A percentile compares a stretch with the other conserved stretches of the same genome.
Conservation (phyloP, 306 rosid genomes). For the Alnus glutinosa region DNA sequence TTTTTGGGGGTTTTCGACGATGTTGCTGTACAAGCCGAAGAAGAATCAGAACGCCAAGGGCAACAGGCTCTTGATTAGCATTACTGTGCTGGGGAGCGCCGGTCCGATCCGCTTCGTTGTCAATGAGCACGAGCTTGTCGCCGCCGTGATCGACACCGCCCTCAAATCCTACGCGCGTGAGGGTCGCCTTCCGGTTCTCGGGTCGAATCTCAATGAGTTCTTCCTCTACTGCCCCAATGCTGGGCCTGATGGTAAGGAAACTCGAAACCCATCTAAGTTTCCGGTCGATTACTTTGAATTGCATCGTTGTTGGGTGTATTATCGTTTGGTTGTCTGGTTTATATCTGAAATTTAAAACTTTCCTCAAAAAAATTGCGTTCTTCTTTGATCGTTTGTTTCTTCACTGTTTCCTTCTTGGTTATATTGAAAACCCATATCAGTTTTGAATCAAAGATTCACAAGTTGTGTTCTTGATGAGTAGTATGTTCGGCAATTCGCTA, state of each 20-base stretch:
- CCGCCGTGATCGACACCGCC: conserved; percentile 76
- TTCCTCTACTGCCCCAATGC: conserved; percentile 67
- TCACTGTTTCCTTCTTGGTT: background rate
- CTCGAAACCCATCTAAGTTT: conserved; percentile 6
- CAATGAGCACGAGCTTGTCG: conserved; percentile 63
- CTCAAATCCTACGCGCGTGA: conserved; percentile 91
- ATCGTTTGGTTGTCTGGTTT: background rate
- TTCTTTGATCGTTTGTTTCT: background rate
- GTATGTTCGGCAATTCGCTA: background rate
- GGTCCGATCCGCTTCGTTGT: conserved; percentile 96
- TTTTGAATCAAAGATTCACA: background rate
- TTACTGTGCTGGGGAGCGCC: conserved; percentile 84
- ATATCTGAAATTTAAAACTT: too few species aligned
- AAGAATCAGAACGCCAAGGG: conserved; percentile 61
- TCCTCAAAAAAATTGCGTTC: background rate
- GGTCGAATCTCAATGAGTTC: conserved; percentile 52
- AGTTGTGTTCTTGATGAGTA: background rate
- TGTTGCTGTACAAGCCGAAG: conserved; percentile 86
- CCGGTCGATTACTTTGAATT: background rate
- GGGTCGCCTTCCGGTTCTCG: conserved; percentile 84
- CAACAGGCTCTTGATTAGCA: conserved; percentile 70
- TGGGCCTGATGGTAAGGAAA: conserved; percentile 67
- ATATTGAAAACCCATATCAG: background rate
- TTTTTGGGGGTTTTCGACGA: conserved; percentile 20
- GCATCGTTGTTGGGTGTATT: background rate